These are phyloP conservation scores for Phytophthora fragariaefolia DNA, from an alignment of 352 stramenopile genomes.

Conservation along the genomic window DNA sequence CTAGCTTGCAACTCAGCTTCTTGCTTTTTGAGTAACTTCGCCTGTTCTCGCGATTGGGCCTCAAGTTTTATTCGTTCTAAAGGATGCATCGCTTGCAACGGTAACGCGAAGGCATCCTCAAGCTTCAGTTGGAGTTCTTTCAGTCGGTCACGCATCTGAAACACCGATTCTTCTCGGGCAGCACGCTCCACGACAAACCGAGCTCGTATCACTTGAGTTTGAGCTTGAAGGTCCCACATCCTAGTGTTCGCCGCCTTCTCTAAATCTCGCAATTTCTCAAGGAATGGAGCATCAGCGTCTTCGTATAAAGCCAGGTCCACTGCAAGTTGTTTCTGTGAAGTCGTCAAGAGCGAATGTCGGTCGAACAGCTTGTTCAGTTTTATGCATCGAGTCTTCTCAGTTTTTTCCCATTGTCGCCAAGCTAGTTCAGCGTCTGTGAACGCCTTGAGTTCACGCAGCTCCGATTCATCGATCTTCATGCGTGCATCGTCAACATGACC, in stretches of 20 bases:
- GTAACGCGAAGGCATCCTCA: slow-evolving; percentile 52
- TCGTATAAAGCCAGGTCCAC: slow-evolving; percentile 59
- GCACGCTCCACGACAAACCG: slow-evolving; percentile 73
- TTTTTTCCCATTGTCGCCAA: slow-evolving; percentile 59
- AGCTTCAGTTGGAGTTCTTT: slow-evolving; percentile 49
- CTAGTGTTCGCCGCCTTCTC: slow-evolving; percentile 56
- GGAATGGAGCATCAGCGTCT: slow-evolving; percentile 53
- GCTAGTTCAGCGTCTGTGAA: slow-evolving; percentile 49
- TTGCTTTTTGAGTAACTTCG: slow-evolving; percentile 34
- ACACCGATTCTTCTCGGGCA: slow-evolving; percentile 60
- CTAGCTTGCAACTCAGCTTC: slow-evolving; percentile 27
- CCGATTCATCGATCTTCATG: slow-evolving; percentile 49
- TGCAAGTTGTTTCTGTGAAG: slow-evolving; percentile 39
- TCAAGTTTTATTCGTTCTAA: slow-evolving; percentile 56
- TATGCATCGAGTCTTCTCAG: slow-evolving; percentile 46
- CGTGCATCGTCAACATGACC: slow-evolving; percentile 22
- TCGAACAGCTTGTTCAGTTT: slow-evolving; percentile 43
- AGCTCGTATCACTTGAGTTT: slow-evolving; percentile 59
- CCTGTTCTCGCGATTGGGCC: slow-evolving; percentile 31
- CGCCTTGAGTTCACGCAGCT: slow-evolving; percentile 52
- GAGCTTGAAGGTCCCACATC: slow-evolving; percentile 63
- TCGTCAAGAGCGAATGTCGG: slow-evolving; percentile 30
- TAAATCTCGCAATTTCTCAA: slow-evolving; percentile 46
- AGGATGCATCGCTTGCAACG: slow-evolving; percentile 57
- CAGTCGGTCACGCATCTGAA: slow-evolving; percentile 57